Conservation (phyloP, 2,329 filamentous ascomycete species). For the Pseudomassariella vexata region DNA sequence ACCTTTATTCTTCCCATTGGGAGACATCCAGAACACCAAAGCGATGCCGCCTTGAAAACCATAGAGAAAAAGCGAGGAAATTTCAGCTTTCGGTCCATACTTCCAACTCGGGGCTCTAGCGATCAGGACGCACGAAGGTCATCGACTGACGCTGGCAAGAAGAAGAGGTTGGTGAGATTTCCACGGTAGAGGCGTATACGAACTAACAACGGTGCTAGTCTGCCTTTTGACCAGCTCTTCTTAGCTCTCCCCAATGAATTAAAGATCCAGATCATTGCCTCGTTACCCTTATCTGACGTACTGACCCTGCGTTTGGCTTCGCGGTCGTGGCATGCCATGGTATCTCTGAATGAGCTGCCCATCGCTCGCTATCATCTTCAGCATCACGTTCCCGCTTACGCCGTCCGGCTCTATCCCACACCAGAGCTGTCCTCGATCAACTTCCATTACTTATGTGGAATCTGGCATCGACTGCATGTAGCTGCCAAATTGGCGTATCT, state of each 20-base stretch:
- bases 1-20: slow-evolving; percentile 45
- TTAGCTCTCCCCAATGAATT: slow-evolving; percentile 54
- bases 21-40: slow-evolving; percentile 25
- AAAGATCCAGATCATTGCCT: slow-evolving; percentile 56
- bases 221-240: slow-evolving; percentile 53
- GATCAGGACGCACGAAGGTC: slow-evolving; percentile 22
- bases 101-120: slow-evolving; percentile 22
- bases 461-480: slow-evolving; percentile 62
- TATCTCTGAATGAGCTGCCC: slow-evolving; percentile 54
- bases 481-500: slow-evolving; percentile 56
- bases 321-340: slow-evolving; percentile 52
- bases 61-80: slow-evolving; percentile 22
- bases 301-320: slow-evolving; percentile 54
- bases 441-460: slow-evolving; percentile 56
- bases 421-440: slow-evolving; percentile 42
- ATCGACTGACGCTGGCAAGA: slow-evolving; percentile 17
- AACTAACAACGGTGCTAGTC: too few species aligned
- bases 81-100: slow-evolving; percentile 24
- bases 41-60: slow-evolving; percentile 21
- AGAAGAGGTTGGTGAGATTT: slow-evolving; percentile 17
- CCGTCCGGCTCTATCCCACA: slow-evolving; percentile 52
- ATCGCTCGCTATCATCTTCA: slow-evolving; percentile 58
- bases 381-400: slow-evolving; percentile 55
- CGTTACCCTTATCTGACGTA: slow-evolving; percentile 54
- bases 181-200: too few species aligned